phyloP scores from a whole-genome alignment of 2,329 filamentous ascomycete species.

The Aspergillus sclerotialis region DNA sequence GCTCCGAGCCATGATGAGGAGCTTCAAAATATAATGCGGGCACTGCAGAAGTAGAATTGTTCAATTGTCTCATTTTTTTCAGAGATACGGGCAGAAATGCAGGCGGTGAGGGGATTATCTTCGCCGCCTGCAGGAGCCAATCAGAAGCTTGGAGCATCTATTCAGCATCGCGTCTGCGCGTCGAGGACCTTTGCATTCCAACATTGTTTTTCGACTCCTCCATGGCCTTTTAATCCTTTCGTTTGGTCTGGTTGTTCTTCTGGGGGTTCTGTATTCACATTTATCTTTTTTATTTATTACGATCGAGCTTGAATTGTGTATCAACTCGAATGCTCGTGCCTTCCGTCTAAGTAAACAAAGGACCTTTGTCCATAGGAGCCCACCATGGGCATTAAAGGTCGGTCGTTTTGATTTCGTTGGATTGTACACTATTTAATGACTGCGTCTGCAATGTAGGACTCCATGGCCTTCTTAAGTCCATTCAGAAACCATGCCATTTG shows the following conservation, averaged over 20 bases:
- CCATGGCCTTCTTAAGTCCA: conserved; percentile 87
- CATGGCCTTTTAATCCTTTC: neutral
- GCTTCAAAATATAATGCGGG: neutral
- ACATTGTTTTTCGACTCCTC: conserved; percentile 8
- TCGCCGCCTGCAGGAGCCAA: conserved; percentile 12
- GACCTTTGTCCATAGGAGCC: conserved; percentile 20
- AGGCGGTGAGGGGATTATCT: conserved; percentile 18
- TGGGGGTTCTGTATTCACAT: conserved; percentile 13
- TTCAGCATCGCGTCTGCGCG: conserved; percentile 26
- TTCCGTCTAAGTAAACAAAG: conserved; percentile 18
- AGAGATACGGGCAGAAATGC: conserved; percentile 21
- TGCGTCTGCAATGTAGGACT: conserved; percentile 53
- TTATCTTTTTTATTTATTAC: conserved; percentile 4
- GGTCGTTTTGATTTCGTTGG: conserved; percentile 4
- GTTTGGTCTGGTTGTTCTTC: neutral
- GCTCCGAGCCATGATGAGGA: conserved; percentile 60
- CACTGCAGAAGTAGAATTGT: neutral
- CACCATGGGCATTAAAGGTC: conserved; percentile 42
- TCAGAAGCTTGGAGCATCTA: conserved; percentile 4
- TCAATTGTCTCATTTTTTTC: conserved; percentile 17
- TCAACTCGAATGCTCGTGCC: conserved; percentile 11
- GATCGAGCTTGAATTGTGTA: conserved; percentile 2
- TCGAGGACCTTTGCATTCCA: conserved; percentile 28
- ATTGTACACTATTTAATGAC: neutral
- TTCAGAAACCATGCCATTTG: conserved; percentile 79